Evolutionary conservation across 2,329 filamentous ascomycete genomes (phyloP).

Genomic region (Colletotrichum chrysophilum): DNA sequence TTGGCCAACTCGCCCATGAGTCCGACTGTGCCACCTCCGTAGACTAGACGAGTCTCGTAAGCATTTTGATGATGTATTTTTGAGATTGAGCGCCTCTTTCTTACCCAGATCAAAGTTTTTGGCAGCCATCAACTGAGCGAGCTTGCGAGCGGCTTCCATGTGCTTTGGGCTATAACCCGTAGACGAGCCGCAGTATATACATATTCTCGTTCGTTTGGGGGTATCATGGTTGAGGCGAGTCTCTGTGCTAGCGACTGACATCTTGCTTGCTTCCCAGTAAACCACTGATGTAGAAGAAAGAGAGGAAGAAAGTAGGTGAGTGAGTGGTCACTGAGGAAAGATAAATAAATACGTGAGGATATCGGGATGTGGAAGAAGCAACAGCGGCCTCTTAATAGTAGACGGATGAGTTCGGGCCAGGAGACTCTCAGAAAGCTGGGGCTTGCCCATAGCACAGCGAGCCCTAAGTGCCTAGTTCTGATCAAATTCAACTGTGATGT

Average conservation of each 20-base stretch:
- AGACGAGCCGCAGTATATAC: not conserved
- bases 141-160: not conserved
- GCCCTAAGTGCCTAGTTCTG: not conserved
- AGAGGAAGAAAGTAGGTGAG: fast-evolving
- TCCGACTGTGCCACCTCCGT: constrained; percentile 92
- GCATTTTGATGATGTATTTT: not conserved
- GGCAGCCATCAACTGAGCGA: not conserved
- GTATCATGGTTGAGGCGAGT: fast-evolving
- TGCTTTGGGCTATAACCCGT: not conserved
- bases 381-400: fast-evolving
- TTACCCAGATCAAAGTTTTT: fast-evolving
- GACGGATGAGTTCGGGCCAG: not conserved
- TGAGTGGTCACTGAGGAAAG: too few relatives aligned
- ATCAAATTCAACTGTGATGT: too few relatives aligned
- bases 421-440: not conserved
- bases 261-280: not conserved
- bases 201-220: not conserved
- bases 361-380: not conserved
- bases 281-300: not conserved
- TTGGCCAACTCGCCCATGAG: constrained; percentile 95
- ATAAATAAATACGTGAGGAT: not conserved
- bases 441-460: not conserved
- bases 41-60: constrained; percentile 61
- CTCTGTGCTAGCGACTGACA: fast-evolving
- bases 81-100: not conserved